Percentiles rank a stretch among this genome's conserved stretches.
Evolutionary conservation across 805 yeast genomes (phyloP).

Genomic region (Candida montana): DNA sequence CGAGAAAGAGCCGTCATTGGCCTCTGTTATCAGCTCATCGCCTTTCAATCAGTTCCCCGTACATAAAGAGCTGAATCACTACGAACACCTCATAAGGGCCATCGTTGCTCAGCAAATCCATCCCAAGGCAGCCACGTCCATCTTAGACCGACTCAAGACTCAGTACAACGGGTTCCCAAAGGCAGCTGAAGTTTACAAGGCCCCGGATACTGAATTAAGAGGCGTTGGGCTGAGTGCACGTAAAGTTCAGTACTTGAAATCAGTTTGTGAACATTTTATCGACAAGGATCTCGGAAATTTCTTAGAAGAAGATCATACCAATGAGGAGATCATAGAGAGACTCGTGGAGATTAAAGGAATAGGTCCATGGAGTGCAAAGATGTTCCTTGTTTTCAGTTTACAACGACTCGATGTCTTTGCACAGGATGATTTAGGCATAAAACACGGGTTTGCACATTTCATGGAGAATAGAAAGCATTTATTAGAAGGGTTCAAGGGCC

Average conservation of each 20-base stretch:
- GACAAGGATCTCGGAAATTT: slow-evolving; percentile 28
- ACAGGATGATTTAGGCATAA: slow-evolving; percentile 76
- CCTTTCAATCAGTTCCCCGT: slow-evolving; percentile 27
- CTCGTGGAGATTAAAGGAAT: slow-evolving; percentile 60
- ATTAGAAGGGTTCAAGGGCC: slow-evolving; percentile 37
- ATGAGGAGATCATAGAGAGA: slow-evolving; percentile 43
- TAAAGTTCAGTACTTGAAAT: slow-evolving; percentile 58
- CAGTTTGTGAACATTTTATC: slow-evolving; percentile 47
- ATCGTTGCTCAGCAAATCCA: slow-evolving; percentile 72
- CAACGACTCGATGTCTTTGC: slow-evolving; percentile 68
- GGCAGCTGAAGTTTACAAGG: slow-evolving; percentile 40
- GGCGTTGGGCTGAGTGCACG: slow-evolving; percentile 63
- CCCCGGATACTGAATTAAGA: slow-evolving; percentile 45
- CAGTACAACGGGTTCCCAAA: slow-evolving; percentile 31
- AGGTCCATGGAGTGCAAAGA: slow-evolving; percentile 84
- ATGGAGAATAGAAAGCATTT: slow-evolving; percentile 48
- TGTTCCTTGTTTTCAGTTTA: slow-evolving; percentile 74
- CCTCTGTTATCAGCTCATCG: slow-evolving; percentile 19
- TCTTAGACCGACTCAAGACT: slow-evolving; percentile 41
- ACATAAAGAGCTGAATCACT: slow-evolving; percentile 27
- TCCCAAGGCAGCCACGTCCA: slow-evolving; percentile 74
- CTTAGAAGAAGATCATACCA: slow-evolving; percentile 15
- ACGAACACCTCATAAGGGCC: slow-evolving; percentile 37
- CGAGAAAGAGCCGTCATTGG: slow-evolving; percentile 33
- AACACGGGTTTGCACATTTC: slow-evolving; percentile 71